Conservation (phyloP, 1,139 yeast genomes). For the Hansenula sp. region DNA sequence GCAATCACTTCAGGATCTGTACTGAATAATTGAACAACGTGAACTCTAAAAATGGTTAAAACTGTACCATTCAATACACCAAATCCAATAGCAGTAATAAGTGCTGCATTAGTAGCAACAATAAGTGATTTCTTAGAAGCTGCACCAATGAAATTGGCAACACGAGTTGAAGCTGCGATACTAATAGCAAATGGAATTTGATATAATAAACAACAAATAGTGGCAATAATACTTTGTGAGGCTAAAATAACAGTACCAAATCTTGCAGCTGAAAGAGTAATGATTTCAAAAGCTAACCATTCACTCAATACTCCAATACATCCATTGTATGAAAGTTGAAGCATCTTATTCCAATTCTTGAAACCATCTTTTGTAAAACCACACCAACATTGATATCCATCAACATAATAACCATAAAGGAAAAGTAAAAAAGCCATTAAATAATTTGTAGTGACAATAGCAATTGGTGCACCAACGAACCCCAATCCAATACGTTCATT, state of each 20-base stretch:
- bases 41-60: conserved; percentile 34
- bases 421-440: conserved; percentile 51
- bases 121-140: conserved; percentile 49
- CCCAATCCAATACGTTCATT: conserved; percentile 54
- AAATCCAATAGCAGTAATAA: conserved; percentile 36
- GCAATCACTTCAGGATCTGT: conserved; percentile 42
- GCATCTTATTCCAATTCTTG: conserved; percentile 47
- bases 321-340: conserved; percentile 54
- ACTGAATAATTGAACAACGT: conserved; percentile 46
- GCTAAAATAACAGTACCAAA: conserved; percentile 67
- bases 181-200: conserved; percentile 75
- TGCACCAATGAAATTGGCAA: conserved; percentile 76
- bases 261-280: conserved; percentile 56
- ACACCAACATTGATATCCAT: conserved; percentile 58
- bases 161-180: conserved; percentile 70
- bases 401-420: conserved; percentile 40
- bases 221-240: conserved; percentile 68
- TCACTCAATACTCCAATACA: conserved; percentile 64
- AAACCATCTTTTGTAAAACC: conserved; percentile 39
- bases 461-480: conserved; percentile 70
- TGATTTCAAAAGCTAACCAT: conserved; percentile 65
- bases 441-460: conserved; percentile 69
- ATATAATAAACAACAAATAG: conserved; percentile 63
- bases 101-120: conserved; percentile 37
- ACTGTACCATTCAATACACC: conserved; percentile 39